Evolutionary conservation across 169 alveolate species (phyloP), one percentile per base, ranked within the genome.

Genomic region (Cardiosporidium cionae): DNA sequence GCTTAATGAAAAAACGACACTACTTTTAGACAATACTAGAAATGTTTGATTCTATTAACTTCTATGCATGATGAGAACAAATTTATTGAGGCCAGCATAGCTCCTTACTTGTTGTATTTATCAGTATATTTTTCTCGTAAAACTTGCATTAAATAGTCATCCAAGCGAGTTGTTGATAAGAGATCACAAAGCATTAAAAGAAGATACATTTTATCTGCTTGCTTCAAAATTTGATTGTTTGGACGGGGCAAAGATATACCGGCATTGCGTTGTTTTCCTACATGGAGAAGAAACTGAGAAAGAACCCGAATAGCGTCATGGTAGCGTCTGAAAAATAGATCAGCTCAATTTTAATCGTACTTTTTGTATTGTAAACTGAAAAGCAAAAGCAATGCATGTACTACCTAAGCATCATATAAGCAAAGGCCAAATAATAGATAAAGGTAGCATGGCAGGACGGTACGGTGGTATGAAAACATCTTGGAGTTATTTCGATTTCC

Each of bases 71-170:
- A n/a, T n/a, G n/a, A n/a, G n/a, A n/a, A n/a, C n/a, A n/a, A n/a
- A n/a, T n/a, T n/a, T n/a, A n/a, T n/a, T n/a, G n/a, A n/a, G n/a
- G n/a, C n/a, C n/a, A n/a, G 22, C 32, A 32, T 0, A 54, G 3
- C 0, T 23, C 62, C 88, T 52, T 27, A 85, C 90, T 88, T 87
- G 76, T 87, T 84, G 71, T 84, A 89, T 54, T 83, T 87, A 9
- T 87, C 84, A 28, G 92, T 78, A 70, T 88, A 89, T 65, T 83
- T 90, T 68, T 89, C 94, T 80, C 86, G 84, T 6, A 89, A 84
- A 54, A 86, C 76, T 54, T 89, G 93, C 5, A 76, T 28, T 0
- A 89, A 65, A 3, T 87, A 77, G 72, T 89, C 94, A 65, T 89
- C 93, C 35, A 89, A 76, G 64, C 84, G 75, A 3, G 76, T 70